These are phyloP conservation scores for Alternaria atra DNA, from an alignment of 2,329 filamentous ascomycete genomes.

Conservation along the genomic window DNA sequence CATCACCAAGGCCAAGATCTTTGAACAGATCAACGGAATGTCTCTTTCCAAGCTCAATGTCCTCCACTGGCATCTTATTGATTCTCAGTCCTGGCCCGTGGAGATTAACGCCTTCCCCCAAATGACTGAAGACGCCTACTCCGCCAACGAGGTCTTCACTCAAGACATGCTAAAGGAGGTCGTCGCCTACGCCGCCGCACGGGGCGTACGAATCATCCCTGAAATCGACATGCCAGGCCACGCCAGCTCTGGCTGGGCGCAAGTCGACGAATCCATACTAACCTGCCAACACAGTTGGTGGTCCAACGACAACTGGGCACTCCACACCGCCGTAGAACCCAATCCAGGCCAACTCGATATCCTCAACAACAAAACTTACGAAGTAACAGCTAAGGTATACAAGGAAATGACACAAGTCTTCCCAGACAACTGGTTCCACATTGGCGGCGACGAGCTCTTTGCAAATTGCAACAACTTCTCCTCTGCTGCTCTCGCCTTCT, in stretches of 20 bases:
- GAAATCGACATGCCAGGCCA: conserved; percentile 71
- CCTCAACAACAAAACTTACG: conserved; percentile 64
- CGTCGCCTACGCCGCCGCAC: conserved; percentile 61
- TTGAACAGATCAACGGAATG: conserved; percentile 65
- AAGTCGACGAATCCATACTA: conserved; percentile 65
- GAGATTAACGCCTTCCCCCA: conserved; percentile 60
- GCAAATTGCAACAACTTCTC: conserved; percentile 67
- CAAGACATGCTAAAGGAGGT: conserved; percentile 55
- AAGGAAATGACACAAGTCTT: conserved; percentile 62
- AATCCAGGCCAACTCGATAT: conserved; percentile 67
- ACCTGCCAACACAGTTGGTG: conserved; percentile 67
- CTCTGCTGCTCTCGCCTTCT: conserved; percentile 59
- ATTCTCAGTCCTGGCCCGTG: conserved; percentile 65
- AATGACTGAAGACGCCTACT: conserved; percentile 65
- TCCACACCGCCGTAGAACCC: conserved; percentile 65
- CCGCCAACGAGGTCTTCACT: conserved; percentile 58
- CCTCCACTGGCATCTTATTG: conserved; percentile 66
- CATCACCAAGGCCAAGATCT: conserved; percentile 60
- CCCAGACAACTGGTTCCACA: conserved; percentile 64
- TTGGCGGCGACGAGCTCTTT: conserved; percentile 66
- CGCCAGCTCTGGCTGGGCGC: conserved; percentile 64
- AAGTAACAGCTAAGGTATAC: conserved; percentile 64
- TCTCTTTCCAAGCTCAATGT: conserved; percentile 66
- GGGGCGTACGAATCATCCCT: conserved; percentile 67
- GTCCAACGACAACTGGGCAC: conserved; percentile 65